Evolutionary conservation across 1,284 basidiomycete species (phyloP), one percentile per base, ranked within the genome.

Genomic region (Heterobasidion irregulare): DNA sequence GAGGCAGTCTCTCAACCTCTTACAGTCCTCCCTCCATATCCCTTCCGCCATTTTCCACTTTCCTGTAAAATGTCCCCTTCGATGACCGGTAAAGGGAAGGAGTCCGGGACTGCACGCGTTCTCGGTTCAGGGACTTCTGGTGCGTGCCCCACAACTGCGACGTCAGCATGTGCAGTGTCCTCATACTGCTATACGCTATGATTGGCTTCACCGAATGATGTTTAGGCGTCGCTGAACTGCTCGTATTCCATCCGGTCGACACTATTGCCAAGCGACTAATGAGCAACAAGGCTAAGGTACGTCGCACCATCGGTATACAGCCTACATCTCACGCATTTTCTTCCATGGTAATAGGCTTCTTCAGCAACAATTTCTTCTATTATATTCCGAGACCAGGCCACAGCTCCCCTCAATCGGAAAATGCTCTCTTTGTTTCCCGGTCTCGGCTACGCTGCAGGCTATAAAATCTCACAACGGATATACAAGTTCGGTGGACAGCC

Each of bases 401-500:
- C 78, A 2, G 89, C 93, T 6, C 72, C 89, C 5, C 53, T 89
- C 6, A 69, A 72, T n/a, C 75, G 75, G 51, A 94, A 92, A 69
- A 80, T 96, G 65, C 61, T 98, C 38, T 97, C 94, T 3, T 82
- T 99, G 44, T 99, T 99, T 78, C 96, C 97, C 33, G 96, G 96
- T 61, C 84, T 99, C 3, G 97, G 97, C 1, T 99, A 99, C 68
- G 97, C 96, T 3, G 96, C 94, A 35, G 94, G 94, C 0, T 99
- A 99, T 85, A 99, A 99, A 73, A 76, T 97, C 65, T 75, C 92
- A 1, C 94, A 97, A 73, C 83, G 93, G 52, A 83, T 96, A 65
- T 97, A 97, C 85, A 99, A 98, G 75, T 99, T 98, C 65, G 96
- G 97, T 58, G 97, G 96, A 1, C 96, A 99, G 73, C 96, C 97